Evolutionary conservation across 192 early-diverging fungal genomes (phyloP), one percentile per base, ranked within the genome.

Genomic region (Coemansia guatemalensis): DNA sequence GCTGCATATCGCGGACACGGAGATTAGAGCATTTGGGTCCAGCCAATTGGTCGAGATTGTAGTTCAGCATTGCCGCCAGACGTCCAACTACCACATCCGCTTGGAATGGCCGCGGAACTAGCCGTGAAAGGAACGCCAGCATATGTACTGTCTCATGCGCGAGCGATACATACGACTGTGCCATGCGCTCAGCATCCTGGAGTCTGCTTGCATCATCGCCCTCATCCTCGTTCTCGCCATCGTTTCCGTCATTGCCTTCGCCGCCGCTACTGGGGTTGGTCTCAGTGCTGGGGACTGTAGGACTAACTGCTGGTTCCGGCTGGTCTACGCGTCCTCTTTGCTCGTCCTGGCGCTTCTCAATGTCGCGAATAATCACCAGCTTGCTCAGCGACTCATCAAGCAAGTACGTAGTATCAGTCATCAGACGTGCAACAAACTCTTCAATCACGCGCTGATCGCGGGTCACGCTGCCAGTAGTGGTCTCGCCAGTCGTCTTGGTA

Each of bases 41-140:
- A 1, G 95, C 95, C 52, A 99, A 76, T 32, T 90, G 88, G 6
- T 88, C 78, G 35, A 99, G 78, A 60, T 96, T 97, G 71, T 92
- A 96, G 75, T 99, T 92, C 50, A 99, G 83, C 97, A 99, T 99
- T n/a, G 93, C 92, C 1, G 95, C 95, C 35, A 99, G 82, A 2
- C 94, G 84, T 48, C 91, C 90, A 18, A 97, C 95, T 51, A 99
- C 92, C 64, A 94, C 92, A 20, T 85, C 82, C 17, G 87, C 89
- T 82, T 96, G 78, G 81, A 99, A 99, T 6, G 95, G 92, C 27
- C 84, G 68, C 6, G 90, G 89, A 17, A 92, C 89, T 32, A 88
- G 85, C 12, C 84, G 75, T 17, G 93, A 90, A 74, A 99, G 68
- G 64, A 91, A 93, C 32, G 85, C 78, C 14, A 99, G 82, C 94